Evolutionary conservation across 2,329 filamentous ascomycete genomes (phyloP).

Genomic region (Grosmannia clavigera): DNA sequence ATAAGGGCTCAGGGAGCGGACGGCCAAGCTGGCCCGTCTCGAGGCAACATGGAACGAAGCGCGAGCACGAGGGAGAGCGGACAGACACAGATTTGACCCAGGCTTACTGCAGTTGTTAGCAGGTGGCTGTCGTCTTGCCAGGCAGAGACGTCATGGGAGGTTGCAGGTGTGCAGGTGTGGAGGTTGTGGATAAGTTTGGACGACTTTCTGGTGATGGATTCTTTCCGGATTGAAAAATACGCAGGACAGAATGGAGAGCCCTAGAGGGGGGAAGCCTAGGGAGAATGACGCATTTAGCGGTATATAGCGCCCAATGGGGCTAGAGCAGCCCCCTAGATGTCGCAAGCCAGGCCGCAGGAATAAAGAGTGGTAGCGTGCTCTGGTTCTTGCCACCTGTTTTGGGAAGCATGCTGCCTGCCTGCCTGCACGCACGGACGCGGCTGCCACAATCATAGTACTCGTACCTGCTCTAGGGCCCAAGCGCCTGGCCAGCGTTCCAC

Average conservation of each 20-base stretch:
- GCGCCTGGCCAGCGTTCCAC: neutral
- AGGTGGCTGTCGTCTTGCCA: neutral
- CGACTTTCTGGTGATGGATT: too few relatives aligned
- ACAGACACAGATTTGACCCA: neutral
- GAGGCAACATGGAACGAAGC: neutral
- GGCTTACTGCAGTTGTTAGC: neutral
- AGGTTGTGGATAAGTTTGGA: neutral
- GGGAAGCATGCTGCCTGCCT: too few relatives aligned
- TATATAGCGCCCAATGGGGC: neutral
- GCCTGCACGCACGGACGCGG: too few relatives aligned
- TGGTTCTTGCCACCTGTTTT: neutral
- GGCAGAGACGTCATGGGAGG: neutral
- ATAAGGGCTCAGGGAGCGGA: neutral
- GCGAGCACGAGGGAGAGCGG: neutral
- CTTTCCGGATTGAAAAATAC: too few relatives aligned
- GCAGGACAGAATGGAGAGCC: neutral
- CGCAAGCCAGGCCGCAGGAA: neutral
- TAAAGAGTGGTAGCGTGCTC: neutral
- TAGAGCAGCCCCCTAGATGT: neutral
- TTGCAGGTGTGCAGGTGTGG: neutral
- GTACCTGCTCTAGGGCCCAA: neutral
- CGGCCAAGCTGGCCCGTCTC: neutral
- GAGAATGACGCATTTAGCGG: neutral
- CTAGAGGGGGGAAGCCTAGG: neutral
- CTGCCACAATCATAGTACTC: too few relatives aligned